Conservation (phyloP, 208 protist genomes). For the Tritrichomonas musculus region DNA sequence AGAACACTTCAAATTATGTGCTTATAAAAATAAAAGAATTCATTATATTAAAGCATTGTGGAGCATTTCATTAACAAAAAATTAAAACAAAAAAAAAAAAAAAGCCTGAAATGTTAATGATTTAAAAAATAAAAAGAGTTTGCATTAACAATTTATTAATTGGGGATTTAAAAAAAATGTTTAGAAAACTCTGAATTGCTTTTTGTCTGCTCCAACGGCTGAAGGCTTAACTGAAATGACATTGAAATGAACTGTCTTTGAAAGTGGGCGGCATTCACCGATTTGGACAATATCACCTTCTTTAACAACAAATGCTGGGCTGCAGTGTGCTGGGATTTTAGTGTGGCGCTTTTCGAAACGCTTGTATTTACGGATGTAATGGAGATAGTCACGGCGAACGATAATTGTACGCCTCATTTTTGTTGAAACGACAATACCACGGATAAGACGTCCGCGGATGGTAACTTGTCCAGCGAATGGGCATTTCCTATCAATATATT, state of each 20-base stretch:
- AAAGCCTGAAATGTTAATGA: too few species aligned
- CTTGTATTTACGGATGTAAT: conserved; percentile 99
- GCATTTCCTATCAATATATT: conserved; percentile 99
- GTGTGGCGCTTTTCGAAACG: conserved; percentile 99
- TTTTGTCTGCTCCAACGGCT: conserved; percentile 41
- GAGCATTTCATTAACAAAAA: too few species aligned
- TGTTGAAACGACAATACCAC: conserved; percentile 86
- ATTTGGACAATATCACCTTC: conserved; percentile 94
- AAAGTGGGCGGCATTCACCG: conserved; percentile 87
- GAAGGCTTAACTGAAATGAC: too few species aligned
- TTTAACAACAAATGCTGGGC: conserved; percentile 91
- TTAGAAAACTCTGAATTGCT: conserved; percentile 53
- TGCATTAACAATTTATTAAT: too few species aligned
- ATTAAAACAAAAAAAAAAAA: too few species aligned
- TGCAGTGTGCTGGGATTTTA: conserved; percentile 94
- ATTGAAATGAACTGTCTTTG: conserved; percentile 99
- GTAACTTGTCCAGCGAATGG: conserved; percentile 97
- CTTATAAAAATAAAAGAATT: too few species aligned
- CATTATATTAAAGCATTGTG: too few species aligned
- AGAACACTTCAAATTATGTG: too few species aligned
- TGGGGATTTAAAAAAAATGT: too few species aligned
- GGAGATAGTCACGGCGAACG: conserved; percentile 98
- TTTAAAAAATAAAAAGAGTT: too few species aligned
- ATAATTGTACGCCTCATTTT: conserved; percentile 98
- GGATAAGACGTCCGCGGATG: conserved; percentile 97